Percentiles rank a stretch among this genome's conserved stretches.
Conservation (phyloP, 73 alveolate genomes). For the Paramecium bursaria region DNA sequence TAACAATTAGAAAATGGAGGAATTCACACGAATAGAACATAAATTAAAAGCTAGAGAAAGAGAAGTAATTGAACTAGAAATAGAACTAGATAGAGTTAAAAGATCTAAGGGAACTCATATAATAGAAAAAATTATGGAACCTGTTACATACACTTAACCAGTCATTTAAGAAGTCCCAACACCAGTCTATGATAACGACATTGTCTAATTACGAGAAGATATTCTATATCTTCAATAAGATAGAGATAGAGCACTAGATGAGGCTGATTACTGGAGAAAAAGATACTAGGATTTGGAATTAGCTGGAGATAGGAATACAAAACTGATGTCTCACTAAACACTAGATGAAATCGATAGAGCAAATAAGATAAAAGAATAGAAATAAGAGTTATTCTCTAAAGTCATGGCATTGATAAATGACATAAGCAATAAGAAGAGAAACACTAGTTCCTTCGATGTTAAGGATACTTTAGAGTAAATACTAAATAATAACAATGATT, state of each 20-base stretch:
- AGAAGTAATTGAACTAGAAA: constrained; percentile 49
- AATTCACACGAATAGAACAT: constrained; percentile 48
- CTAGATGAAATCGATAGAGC: constrained; percentile 14
- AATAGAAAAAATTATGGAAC: constrained; percentile 46
- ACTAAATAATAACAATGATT: constrained; percentile 1
- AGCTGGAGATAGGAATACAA: constrained; percentile 36
- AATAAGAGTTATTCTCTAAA: neutral
- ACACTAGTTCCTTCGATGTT: neutral
- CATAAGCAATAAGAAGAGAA: constrained; percentile 22
- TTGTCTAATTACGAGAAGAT: constrained; percentile 45
- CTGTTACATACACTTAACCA: constrained; percentile 17
- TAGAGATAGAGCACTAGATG: constrained; percentile 51
- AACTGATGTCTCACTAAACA: constrained; percentile 43
- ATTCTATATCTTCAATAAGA: constrained; percentile 39
- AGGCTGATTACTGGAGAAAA: constrained; percentile 54
- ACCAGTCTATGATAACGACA: constrained; percentile 26
- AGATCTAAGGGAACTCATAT: constrained; percentile 56
- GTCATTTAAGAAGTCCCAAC: constrained; percentile 1
- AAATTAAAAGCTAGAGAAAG: constrained; percentile 60
- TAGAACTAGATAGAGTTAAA: constrained; percentile 61
- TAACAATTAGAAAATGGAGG: neutral
- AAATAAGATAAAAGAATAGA: neutral
- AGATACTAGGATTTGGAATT: constrained; percentile 57
- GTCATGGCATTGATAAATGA: constrained; percentile 50
- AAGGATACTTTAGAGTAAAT: constrained; percentile 2